Conservation (phyloP, 108 stramenopile species). For the Fragilariopsis cylindrus region DNA sequence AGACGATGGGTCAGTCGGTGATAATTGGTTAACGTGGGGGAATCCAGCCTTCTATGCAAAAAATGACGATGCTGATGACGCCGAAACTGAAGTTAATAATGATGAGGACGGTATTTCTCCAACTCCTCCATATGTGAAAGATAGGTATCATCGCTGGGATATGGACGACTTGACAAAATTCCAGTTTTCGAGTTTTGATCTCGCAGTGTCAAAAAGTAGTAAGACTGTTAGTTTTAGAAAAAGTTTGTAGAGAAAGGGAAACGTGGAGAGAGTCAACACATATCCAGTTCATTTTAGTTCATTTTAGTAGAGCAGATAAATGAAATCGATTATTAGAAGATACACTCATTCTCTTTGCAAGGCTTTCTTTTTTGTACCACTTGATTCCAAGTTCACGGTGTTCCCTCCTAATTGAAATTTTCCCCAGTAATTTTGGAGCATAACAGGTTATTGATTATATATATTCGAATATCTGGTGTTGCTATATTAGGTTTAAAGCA, state of each 20-base stretch:
- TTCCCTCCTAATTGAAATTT: no score
- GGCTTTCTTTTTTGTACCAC: no score
- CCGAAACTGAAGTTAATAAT: not conserved
- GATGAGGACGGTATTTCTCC: not conserved
- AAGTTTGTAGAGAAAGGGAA: not conserved
- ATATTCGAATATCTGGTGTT: no score
- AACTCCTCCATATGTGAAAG: conserved; percentile 45
- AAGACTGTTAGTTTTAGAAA: conserved; percentile 75
- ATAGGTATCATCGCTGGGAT: conserved; percentile 72
- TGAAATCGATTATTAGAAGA: no score
- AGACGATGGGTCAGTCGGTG: conserved; percentile 79
- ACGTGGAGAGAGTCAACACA: no score
- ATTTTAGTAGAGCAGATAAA: no score
- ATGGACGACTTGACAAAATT: conserved; percentile 50
- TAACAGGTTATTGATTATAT: no score
- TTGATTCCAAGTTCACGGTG: no score
- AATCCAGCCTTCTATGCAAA: conserved; percentile 46
- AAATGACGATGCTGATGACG: not conserved
- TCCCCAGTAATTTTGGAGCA: no score
- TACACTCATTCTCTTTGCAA: no score
- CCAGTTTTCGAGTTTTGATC: conserved; percentile 83
- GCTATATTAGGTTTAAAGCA: no score
- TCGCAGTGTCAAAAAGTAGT: conserved; percentile 49
- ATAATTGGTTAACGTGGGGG: conserved; percentile 85
- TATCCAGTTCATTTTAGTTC: no score